A percentile compares a stretch with the other conserved stretches of the same genome.
phyloP scores from a whole-genome alignment of 495 filamentous ascomycete genomes.

The Sordaria brevicollis region DNA sequence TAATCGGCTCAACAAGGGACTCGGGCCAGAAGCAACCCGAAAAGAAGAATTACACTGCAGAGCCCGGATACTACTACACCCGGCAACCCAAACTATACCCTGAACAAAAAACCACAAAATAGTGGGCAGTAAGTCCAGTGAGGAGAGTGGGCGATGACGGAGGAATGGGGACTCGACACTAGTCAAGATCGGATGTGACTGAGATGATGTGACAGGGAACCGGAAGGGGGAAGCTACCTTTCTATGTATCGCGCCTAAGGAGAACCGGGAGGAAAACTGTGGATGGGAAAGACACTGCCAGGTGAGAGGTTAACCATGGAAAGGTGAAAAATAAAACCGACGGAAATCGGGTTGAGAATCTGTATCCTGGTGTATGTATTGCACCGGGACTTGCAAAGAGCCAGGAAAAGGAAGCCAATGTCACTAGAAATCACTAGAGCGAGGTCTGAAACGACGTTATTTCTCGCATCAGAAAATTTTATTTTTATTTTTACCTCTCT shows the following conservation, averaged over 20 bases:
- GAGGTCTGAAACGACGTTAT: background rate
- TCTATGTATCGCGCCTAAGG: background rate
- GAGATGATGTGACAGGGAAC: background rate
- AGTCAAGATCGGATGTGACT: background rate
- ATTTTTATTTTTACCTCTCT: background rate
- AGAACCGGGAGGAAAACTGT: background rate
- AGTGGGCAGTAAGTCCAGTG: background rate
- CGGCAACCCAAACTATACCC: background rate
- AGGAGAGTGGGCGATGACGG: background rate
- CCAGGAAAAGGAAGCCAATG: background rate
- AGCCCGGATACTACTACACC: background rate
- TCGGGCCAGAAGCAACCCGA: background rate
- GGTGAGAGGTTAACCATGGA: background rate
- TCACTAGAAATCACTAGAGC: background rate
- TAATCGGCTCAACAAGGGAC: background rate
- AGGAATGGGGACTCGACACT: background rate
- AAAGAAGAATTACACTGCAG: background rate
- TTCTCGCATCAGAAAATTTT: background rate
- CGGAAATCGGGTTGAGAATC: background rate
- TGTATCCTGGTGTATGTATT: background rate
- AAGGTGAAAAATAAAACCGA: background rate
- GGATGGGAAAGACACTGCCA: background rate
- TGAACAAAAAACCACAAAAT: background rate
- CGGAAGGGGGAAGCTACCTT: background rate
- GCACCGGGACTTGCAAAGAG: background rate